Evolutionary conservation across 129 eudicot genomes (phyloP), one percentile per base, ranked within the genome.

Genomic region (Smallanthus sonchifolius): DNA sequence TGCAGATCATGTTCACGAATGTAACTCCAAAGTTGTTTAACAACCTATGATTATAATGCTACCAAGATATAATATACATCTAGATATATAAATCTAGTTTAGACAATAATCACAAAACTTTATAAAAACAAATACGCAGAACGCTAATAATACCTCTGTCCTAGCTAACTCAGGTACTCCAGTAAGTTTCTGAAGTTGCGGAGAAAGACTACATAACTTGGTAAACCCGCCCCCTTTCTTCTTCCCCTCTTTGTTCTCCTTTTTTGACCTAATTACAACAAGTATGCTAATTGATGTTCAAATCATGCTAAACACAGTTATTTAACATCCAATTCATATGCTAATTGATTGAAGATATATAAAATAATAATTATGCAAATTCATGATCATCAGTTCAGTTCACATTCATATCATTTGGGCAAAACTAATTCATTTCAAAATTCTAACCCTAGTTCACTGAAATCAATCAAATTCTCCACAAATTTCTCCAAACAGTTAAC

Each of bases 1-100:
- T 90, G 95, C 84, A 90, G 64, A 72, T 86, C 69, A 35, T 90
- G 84, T 72, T 88, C 91, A 37, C 86, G 79, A 60, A 94, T 89
- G 87, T 94, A 88, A 74, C 35, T 73, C 98, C 98, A 94, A 7
- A 94, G 71, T 61, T 77, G 92, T 80, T 94, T 90, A 51, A 94
- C 90, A 70, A 90, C 97, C 98, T 94, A 73, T 43, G 49, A 78
- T 42, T n/a, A 74, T 55, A 54, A 69, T 32, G 59, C 52, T 6
- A 38, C 19, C 20, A 35, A 59, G 69, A 5, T 62, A 10, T 34
- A 16, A 59, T 35, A 67, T 13, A 5, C 34, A 44, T 32, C 56
- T 24, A 39, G 7, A 61, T 7, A 38, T 5, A 2, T n/a, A 76
- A n/a, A 52, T 20, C 44, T 16, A 34, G 51, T 9, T 16, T 2